These are phyloP conservation scores for Calonectria hawksworthii DNA, from an alignment of 2,329 filamentous ascomycete species.

Conservation along the genomic window DNA sequence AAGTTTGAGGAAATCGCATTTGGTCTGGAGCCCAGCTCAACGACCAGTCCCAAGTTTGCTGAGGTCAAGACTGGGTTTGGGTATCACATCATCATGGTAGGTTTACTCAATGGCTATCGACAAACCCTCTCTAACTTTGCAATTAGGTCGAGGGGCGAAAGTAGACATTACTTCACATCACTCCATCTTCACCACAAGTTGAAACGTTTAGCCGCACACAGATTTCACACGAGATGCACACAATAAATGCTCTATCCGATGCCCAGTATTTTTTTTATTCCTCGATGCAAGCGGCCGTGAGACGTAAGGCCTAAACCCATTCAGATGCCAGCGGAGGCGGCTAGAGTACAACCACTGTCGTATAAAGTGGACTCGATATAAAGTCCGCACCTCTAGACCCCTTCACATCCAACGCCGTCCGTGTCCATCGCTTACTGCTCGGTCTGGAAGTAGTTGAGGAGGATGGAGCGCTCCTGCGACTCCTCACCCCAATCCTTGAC, in stretches of 20 bases:
- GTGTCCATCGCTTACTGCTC: conserved; percentile 67
- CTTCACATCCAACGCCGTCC: conserved; percentile 53
- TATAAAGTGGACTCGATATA: conserved; percentile 50
- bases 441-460: conserved; percentile 99
- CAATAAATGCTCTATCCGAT: conserved; percentile 38
- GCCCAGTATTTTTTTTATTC: conserved; percentile 57
- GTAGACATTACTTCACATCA: conserved; percentile 38
- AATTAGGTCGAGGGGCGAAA: conserved; percentile 58
- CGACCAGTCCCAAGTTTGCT: conserved; percentile 73
- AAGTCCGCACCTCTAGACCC: conserved; percentile 57
- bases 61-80: conserved; percentile 83
- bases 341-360: conserved; percentile 62
- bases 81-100: conserved; percentile 85
- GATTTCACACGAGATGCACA: background rate
- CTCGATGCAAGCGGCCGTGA: conserved; percentile 53
- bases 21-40: conserved; percentile 75
- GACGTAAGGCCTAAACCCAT: conserved; percentile 54
- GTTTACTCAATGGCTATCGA: conserved; percentile 25
- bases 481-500: conserved; percentile 99
- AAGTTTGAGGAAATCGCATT: conserved; percentile 82
- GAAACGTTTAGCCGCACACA: conserved; percentile 5
- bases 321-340: conserved; percentile 62
- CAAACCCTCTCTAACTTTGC: conserved; percentile 11
- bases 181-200: conserved; percentile 4
- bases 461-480: conserved; percentile 97